A percentile compares a stretch with the other conserved stretches of the same genome.
Evolutionary conservation across 176 grass and related monocot species (phyloP).

Genomic region (Zoysia pacifica): DNA sequence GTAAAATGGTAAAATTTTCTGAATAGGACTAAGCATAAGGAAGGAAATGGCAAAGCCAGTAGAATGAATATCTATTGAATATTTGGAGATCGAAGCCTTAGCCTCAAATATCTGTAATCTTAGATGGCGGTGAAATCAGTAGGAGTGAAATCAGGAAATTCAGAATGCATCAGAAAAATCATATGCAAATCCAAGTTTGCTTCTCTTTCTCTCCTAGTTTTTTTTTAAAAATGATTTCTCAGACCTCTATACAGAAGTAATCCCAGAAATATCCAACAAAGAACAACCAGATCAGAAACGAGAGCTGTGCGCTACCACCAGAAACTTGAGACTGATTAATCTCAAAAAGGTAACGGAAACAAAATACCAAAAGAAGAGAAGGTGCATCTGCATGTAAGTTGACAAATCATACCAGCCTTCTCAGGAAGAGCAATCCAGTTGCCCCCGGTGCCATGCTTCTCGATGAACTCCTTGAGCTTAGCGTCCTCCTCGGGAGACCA

Average conservation of each 20-base stretch:
- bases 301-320: neutral
- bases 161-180: neutral
- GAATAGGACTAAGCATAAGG: neutral
- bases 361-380: constrained; percentile 19
- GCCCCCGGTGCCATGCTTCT: constrained; percentile 85
- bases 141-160: neutral
- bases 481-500: constrained; percentile 95
- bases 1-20: neutral
- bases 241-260: neutral
- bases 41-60: neutral
- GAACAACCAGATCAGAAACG: neutral
- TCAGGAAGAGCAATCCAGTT: constrained; percentile 98
- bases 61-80: neutral
- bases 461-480: constrained; percentile 92
- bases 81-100: neutral
- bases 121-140: neutral
- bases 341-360: too few relatives aligned
- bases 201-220: too few relatives aligned
- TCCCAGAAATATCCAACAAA: neutral
- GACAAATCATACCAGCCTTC: constrained; percentile 65
- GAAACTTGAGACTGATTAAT: neutral
- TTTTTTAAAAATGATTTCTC: neutral
- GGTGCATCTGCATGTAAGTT: neutral
- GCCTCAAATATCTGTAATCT: neutral
- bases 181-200: neutral